Conservation (phyloP, 331 rosid species). For the Acacia concinna region DNA sequence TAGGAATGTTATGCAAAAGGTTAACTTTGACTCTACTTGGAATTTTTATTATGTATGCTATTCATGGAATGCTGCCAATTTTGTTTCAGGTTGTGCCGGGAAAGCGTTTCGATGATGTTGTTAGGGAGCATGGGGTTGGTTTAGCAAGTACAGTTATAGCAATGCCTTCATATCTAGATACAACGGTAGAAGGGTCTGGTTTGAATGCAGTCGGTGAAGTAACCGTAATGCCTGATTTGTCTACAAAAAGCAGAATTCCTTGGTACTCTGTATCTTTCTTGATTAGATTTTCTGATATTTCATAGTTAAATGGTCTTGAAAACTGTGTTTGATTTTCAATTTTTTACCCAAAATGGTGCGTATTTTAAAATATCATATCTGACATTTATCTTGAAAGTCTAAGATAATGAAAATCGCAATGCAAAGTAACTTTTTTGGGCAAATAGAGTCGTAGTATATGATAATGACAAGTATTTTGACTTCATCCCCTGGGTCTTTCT, state of each 20-base stretch:
- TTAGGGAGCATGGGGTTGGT: conserved; percentile 67
- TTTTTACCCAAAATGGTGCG: background rate
- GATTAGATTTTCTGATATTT: conserved; percentile 4
- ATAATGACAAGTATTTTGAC: background rate
- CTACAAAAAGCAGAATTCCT: conserved; percentile 66
- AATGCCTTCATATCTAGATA: conserved; percentile 61
- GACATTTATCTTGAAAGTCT: background rate
- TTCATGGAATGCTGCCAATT: conserved; percentile 21
- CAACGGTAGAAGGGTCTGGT: conserved; percentile 68
- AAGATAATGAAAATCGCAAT: background rate
- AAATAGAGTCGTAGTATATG: background rate
- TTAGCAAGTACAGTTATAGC: conserved; percentile 65
- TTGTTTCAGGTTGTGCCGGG: conserved; percentile 70
- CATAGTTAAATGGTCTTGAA: background rate
- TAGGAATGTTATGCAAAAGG: background rate
- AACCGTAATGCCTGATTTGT: conserved; percentile 81
- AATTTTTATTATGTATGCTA: background rate
- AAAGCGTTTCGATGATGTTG: conserved; percentile 65
- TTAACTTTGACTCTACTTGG: background rate
- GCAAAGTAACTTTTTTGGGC: background rate
- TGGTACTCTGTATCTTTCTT: conserved; percentile 51
- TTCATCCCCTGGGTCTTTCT: background rate
- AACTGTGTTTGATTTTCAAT: background rate
- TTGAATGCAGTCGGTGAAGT: conserved; percentile 77
- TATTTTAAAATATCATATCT: background rate